These are phyloP conservation scores for Blastocrithidia nonstop DNA, from an alignment of 208 protist genomes.

Conservation along the genomic window DNA sequence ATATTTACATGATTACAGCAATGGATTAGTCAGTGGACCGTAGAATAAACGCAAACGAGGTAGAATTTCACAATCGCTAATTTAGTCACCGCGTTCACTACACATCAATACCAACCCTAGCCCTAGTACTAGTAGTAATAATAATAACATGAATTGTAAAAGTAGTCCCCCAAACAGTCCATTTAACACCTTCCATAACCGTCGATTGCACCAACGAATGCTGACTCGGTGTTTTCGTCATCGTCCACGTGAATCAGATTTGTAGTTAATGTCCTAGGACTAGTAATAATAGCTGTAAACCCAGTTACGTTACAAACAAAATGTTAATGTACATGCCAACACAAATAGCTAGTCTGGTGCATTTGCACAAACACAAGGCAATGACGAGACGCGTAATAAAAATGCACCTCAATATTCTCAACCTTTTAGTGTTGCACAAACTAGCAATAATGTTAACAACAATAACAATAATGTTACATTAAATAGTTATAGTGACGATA, in stretches of 20 bases:
- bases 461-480: neutral
- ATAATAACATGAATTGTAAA: neutral
- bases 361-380: too few species aligned
- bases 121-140: neutral
- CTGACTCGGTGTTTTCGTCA: conserved; percentile 24
- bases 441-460: neutral
- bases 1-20: conserved; percentile 69
- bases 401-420: neutral
- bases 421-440: neutral
- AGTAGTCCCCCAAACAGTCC: neutral
- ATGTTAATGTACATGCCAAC: too few species aligned
- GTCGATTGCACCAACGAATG: conserved; percentile 47
- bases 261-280: neutral
- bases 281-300: conserved; percentile 1
- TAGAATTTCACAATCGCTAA: too few species aligned
- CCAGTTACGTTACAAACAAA: too few species aligned
- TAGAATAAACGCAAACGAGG: conserved; percentile 51
- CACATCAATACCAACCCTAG: conserved; percentile 4
- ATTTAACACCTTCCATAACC: conserved; percentile 4
- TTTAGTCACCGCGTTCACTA: conserved; percentile 8
- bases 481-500: neutral
- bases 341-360: too few species aligned
- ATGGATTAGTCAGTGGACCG: conserved; percentile 38
- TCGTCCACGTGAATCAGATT: neutral
- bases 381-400: neutral